These are phyloP conservation scores for Mortierella sp. DNA, from an alignment of 371 early-diverging fungal genomes.

Conservation along the genomic window DNA sequence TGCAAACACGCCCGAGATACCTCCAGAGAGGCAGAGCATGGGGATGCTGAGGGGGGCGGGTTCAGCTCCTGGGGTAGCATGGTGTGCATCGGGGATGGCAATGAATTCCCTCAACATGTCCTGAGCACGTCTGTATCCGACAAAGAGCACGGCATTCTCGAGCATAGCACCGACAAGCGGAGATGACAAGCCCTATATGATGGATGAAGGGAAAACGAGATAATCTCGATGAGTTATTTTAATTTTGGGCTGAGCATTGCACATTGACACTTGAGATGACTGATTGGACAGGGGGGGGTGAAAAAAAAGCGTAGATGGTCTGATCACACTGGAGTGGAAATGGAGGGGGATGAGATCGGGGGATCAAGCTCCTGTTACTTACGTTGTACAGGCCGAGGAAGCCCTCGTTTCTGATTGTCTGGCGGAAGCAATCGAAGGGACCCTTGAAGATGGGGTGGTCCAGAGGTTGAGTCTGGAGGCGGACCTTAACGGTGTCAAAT, in stretches of 20 bases:
- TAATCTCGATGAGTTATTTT: slow-evolving; percentile 1
- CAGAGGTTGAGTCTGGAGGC: slow-evolving; percentile 91
- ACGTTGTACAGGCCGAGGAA: slow-evolving; percentile 85
- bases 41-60: slow-evolving; percentile 68
- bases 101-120: slow-evolving; percentile 67
- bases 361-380: slow-evolving; percentile 18
- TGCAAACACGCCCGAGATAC: slow-evolving; percentile 88
- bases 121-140: slow-evolving; percentile 90
- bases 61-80: slow-evolving; percentile 12
- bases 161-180: slow-evolving; percentile 95
- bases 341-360: too few relatives aligned
- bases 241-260: slow-evolving; percentile 21
- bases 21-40: slow-evolving; percentile 88
- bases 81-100: slow-evolving; percentile 25
- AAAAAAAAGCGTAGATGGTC: not conserved
- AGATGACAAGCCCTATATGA: slow-evolving; percentile 84
- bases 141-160: slow-evolving; percentile 94
- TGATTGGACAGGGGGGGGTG: not conserved
- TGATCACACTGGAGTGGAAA: not conserved
- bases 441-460: slow-evolving; percentile 80
- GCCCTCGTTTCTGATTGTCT: slow-evolving; percentile 81
- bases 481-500: slow-evolving; percentile 97
- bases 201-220: not conserved
- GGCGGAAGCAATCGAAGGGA: slow-evolving; percentile 87
- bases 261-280: not conserved